Conservation (phyloP, 208 protist species). For the Leishmania lainsoni region DNA sequence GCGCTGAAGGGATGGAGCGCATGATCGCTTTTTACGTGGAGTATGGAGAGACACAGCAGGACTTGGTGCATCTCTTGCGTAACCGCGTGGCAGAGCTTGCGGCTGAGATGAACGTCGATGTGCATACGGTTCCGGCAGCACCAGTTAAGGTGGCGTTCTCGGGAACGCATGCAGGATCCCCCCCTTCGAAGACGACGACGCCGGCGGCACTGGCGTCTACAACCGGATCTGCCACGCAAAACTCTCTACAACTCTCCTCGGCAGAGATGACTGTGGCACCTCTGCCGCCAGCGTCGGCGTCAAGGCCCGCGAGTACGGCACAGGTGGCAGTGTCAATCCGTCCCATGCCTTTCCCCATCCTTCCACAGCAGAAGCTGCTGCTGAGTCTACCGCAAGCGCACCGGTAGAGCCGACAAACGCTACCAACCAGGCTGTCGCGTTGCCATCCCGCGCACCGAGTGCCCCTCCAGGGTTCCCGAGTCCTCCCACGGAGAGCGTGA, state of each 20-base stretch:
- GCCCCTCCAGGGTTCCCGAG: slow-evolving; percentile 1
- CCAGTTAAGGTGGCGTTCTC: background rate
- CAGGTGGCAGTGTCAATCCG: background rate
- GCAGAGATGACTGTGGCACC: background rate
- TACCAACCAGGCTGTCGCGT: background rate
- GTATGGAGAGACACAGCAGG: slow-evolving; percentile 28
- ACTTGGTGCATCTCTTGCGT: slow-evolving; percentile 32
- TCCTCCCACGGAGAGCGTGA: background rate
- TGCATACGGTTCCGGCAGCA: slow-evolving; percentile 20
- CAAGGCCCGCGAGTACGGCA: background rate
- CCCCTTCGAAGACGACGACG: background rate
- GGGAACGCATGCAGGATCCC: background rate
- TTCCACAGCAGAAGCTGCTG: background rate
- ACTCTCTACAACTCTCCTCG: background rate
- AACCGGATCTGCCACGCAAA: background rate
- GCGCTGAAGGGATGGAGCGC: slow-evolving; percentile 17
- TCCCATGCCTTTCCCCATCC: background rate
- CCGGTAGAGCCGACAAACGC: background rate
- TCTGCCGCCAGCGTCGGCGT: background rate
- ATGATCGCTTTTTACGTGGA: slow-evolving; percentile 39
- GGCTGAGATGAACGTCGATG: slow-evolving; percentile 29
- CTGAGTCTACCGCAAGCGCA: background rate
- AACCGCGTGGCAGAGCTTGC: slow-evolving; percentile 37
- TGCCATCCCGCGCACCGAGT: background rate
- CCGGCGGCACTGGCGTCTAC: too few species aligned